These are phyloP conservation scores for Mycosphaerella arachidis DNA, from an alignment of 2,329 filamentous ascomycete species.

Conservation along the genomic window DNA sequence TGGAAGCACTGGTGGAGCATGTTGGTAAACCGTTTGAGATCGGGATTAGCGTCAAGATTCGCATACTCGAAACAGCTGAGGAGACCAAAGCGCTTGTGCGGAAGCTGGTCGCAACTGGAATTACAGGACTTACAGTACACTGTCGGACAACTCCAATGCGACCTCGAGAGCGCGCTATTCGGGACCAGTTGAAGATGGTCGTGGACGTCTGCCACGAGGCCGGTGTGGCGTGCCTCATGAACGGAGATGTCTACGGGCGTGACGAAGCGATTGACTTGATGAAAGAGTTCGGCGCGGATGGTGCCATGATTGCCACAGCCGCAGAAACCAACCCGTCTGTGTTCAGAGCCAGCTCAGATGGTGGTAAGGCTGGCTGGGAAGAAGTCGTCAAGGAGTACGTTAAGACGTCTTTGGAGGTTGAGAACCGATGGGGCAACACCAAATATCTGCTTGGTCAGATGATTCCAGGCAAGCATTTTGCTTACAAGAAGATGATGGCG, in stretches of 20 bases:
- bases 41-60: conserved; percentile 95
- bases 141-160: conserved; percentile 96
- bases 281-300: conserved; percentile 77
- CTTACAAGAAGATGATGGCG: conserved; percentile 57
- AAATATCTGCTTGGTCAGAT: conserved; percentile 86
- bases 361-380: conserved; percentile 68
- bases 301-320: conserved; percentile 93
- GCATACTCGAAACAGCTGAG: conserved; percentile 71
- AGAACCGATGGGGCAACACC: conserved; percentile 87
- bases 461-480: conserved; percentile 71
- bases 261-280: conserved; percentile 69
- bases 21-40: conserved; percentile 76
- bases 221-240: conserved; percentile 91
- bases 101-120: conserved; percentile 77
- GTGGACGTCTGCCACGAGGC: conserved; percentile 72
- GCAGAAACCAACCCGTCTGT: conserved; percentile 89
- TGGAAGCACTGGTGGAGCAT: conserved; percentile 74
- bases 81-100: conserved; percentile 74
- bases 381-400: conserved; percentile 76
- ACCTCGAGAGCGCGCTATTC: conserved; percentile 79
- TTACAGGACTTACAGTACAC: conserved; percentile 87
- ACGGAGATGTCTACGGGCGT: conserved; percentile 78
- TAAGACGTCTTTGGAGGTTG: conserved; percentile 64
- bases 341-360: conserved; percentile 66
- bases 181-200: conserved; percentile 76